Base-by-base conservation (phyloP, 176 grass and related monocot species). In the Puccinellia tenuiflora region DNA sequence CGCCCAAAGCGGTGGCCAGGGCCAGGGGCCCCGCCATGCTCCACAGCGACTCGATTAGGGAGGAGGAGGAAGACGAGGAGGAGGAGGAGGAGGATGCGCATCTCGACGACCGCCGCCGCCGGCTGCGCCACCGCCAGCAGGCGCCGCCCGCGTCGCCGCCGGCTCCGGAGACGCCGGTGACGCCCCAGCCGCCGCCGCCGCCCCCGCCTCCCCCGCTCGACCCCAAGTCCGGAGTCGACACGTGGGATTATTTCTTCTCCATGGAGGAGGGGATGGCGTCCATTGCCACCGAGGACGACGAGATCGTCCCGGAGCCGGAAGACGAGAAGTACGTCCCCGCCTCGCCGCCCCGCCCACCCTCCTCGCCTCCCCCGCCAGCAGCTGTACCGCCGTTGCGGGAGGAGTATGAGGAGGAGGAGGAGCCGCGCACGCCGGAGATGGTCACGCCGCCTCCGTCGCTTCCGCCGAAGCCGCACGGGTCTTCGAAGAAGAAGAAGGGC, bases 171-270 rank as follows among this genome's bases (percentile, higher is more conserved):
- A 63, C 88, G 46, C 87, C 91, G 39, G 67, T 88, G 1, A 81
- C 75, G 21, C 82, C 85, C 9, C 81, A 86, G 61, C 84, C 83
- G 2, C 88, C 86, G 0, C 64, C 79, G 2, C 90, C 85, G 42
- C 42, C 42, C 9, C 85, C 78, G 16, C 91, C 89, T 20, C 77
- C 77, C 7, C 79, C 86, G 24, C 57, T 72, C 33, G 75, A 90
- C 8, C 46, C 83, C 16, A 89, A 89, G 77, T 18, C 79, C 11
- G 75, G 83, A 1, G 35, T 89, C 10, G 88, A 88, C 66, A 82
- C 80, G 1, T 99, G 97, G 97, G 97, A 99, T 46, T 99, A 94
- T 62, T 99, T 95, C 83, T 96, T 94, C 68, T 81, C 89, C 57
- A 96, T 96, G 93, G 91, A 90, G 12, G 86, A 94, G 17, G 86